Evolutionary conservation across 768 basidiomycete genomes (phyloP), one percentile per base, ranked within the genome.

Genomic region (Lactarius deliciosus): DNA sequence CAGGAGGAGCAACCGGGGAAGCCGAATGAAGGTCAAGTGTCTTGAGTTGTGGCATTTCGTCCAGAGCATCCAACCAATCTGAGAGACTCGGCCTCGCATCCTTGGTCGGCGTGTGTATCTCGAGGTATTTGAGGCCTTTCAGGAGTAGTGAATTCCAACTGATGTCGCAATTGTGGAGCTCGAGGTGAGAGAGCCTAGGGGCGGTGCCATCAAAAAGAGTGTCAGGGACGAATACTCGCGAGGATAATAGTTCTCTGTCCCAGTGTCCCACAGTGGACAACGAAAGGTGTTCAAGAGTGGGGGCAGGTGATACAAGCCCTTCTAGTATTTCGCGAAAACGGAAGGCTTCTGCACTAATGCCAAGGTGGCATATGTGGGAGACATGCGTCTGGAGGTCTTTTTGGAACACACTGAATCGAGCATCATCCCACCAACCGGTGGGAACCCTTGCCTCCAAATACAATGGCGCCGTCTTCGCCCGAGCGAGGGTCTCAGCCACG

Each of bases 41-140:
- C 41, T 18, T 41, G 6, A 41, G 41, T 18, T 41, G 16, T 41
- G 41, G 41, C 41, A 41, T 41, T 41, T 15, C 16, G 41, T 34
- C 41, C 22, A 64, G 57, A 11, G 64, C 64, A 13, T 58, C 45
- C 22, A 64, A 28, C 56, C 56, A 64, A n/a, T 47, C n/a, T 28
- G 18, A 20, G 9, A 58, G 36, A 6, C 34, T 64, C 11, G 64
- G 64, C 34, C 57, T 25, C 20, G 18, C 32, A 28, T 13, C 2
- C 15, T 16, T 11, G 10, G 64, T 58, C 16, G 47, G 7, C 7
- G 13, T 40, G 9, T 15, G 40, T 28, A 64, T 32, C 56, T 53
- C 50, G 30, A 64, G 56, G 16, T 45, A 25, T 13, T 25, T 38
- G 13, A 64, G 56, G 34, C 32, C n/a, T 45, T 30, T 58, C 13